phyloP scores from a whole-genome alignment of 2,329 filamentous ascomycete species.

The Raffaelea arxii region DNA sequence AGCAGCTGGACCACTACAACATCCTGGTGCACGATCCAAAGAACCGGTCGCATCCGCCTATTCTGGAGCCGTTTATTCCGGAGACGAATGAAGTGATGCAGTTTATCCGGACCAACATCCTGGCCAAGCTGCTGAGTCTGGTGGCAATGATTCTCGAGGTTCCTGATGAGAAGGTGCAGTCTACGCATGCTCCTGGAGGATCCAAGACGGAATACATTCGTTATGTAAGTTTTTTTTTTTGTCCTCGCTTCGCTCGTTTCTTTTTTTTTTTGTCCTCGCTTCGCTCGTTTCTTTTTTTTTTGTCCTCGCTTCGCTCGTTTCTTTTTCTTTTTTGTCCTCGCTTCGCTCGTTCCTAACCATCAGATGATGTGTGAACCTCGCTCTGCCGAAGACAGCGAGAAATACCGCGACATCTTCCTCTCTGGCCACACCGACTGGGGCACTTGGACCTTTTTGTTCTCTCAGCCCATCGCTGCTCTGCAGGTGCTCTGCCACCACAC shows the following conservation, averaged over 20 bases:
- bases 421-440: constrained; percentile 29
- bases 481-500: constrained; percentile 27
- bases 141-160: constrained; percentile 1
- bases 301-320: too few relatives aligned
- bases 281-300: too few relatives aligned
- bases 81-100: constrained; percentile 1
- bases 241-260: too few relatives aligned
- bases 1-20: constrained; percentile 3
- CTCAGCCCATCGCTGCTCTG: constrained; percentile 27
- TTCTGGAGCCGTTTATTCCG: not conserved
- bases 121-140: not conserved
- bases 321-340: too few relatives aligned
- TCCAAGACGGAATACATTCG: constrained; percentile 2
- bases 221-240: constrained; percentile 1
- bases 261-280: too few relatives aligned
- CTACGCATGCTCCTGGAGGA: constrained; percentile 1
- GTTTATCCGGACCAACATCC: not conserved
- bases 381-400: constrained; percentile 18
- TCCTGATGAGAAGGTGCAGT: not conserved
- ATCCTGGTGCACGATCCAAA: constrained; percentile 3
- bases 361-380: constrained; percentile 44
- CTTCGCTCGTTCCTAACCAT: too few relatives aligned
- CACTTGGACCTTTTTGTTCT: not conserved
- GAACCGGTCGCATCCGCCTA: constrained; percentile 1
- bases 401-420: constrained; percentile 12